Percentiles rank a stretch among this genome's conserved stretches.
These are phyloP conservation scores for Pythium guiyangense DNA, from an alignment of 352 stramenopile species.

Conservation along the genomic window DNA sequence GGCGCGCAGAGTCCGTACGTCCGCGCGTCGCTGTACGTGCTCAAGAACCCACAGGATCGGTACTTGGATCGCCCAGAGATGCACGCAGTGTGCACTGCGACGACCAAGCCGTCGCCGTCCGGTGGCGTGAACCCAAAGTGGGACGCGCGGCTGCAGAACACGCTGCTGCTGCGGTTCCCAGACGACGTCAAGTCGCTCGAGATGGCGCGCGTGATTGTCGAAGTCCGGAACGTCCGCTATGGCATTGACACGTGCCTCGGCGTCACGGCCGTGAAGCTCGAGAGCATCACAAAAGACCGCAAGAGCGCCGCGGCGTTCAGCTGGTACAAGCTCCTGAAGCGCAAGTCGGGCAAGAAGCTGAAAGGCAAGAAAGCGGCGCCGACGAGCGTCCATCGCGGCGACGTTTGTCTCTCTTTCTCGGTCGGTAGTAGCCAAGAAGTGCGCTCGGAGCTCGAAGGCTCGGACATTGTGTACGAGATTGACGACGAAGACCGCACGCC, in stretches of 20 bases:
- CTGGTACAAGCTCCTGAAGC: slow-evolving; percentile 85
- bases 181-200: slow-evolving; percentile 53
- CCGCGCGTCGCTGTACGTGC: slow-evolving; percentile 68
- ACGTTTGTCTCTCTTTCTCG: slow-evolving; percentile 77
- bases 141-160: slow-evolving; percentile 75
- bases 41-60: slow-evolving; percentile 78
- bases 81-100: slow-evolving; percentile 66
- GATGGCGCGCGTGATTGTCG: slow-evolving; percentile 76
- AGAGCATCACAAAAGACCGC: slow-evolving; percentile 73
- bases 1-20: slow-evolving; percentile 84
- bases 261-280: slow-evolving; percentile 75
- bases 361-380: slow-evolving; percentile 37
- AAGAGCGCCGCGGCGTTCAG: slow-evolving; percentile 79
- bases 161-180: slow-evolving; percentile 67
- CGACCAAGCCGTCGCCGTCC: slow-evolving; percentile 73
- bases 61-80: slow-evolving; percentile 79
- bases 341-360: slow-evolving; percentile 56
- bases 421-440: slow-evolving; percentile 82
- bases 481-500: slow-evolving; percentile 23
- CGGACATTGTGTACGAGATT: slow-evolving; percentile 25
- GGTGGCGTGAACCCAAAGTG: slow-evolving; percentile 72
- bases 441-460: slow-evolving; percentile 52
- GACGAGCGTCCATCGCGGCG: slow-evolving; percentile 62
- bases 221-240: slow-evolving; percentile 82
- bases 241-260: slow-evolving; percentile 83